phyloP scores from a whole-genome alignment of 208 protist species.

The Acanthamoeba triangularis region DNA sequence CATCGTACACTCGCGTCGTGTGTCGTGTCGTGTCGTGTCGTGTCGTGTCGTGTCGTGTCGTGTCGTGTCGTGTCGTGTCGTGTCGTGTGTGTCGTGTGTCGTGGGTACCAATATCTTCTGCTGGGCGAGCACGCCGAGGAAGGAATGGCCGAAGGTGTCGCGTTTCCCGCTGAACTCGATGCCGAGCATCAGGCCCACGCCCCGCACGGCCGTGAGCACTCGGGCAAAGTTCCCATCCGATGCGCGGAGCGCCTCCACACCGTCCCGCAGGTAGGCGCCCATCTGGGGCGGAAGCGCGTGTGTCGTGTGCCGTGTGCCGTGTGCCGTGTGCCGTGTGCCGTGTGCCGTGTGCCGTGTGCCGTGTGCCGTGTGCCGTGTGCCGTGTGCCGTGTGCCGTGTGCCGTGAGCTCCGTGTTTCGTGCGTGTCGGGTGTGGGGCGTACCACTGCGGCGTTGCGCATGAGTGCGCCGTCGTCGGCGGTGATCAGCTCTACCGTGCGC shows the following conservation, averaged over 20 bases:
- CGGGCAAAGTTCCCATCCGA: neutral
- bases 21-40: too few relatives aligned
- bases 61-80: too few relatives aligned
- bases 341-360: too few relatives aligned
- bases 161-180: slow-evolving; percentile 12
- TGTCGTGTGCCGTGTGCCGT: neutral
- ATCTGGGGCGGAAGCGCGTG: neutral
- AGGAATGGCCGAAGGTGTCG: neutral
- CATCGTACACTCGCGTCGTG: neutral
- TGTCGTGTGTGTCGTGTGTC: neutral
- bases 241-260: neutral
- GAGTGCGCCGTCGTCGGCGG: slow-evolving; percentile 30
- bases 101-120: slow-evolving; percentile 13
- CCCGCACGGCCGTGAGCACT: neutral
- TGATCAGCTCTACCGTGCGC: slow-evolving; percentile 46
- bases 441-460: neutral
- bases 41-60: too few relatives aligned
- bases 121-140: slow-evolving; percentile 3
- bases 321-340: neutral
- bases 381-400: too few relatives aligned
- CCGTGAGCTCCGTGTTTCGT: neutral
- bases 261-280: neutral
- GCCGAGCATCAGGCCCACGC: slow-evolving; percentile 25
- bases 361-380: too few relatives aligned
- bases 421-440: neutral